Percentiles rank a stretch among this genome's conserved stretches.
These are phyloP conservation scores for Claviceps fusiformis DNA, from an alignment of 2,329 filamentous ascomycete genomes.

Conservation along the genomic window DNA sequence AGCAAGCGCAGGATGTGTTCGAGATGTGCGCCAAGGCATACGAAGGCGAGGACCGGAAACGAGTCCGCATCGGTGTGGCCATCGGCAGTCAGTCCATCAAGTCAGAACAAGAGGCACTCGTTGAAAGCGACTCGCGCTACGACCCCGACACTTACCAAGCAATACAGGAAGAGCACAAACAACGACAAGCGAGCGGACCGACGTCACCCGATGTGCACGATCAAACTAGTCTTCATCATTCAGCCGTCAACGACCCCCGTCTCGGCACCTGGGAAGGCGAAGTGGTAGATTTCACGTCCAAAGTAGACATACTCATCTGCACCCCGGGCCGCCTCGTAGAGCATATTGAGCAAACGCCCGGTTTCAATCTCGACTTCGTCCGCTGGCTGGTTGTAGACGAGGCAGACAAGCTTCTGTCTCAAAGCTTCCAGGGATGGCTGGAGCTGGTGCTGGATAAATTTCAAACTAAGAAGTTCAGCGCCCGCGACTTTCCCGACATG, in stretches of 20 bases:
- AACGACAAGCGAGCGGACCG: conserved; percentile 3
- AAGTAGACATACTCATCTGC: conserved; percentile 77
- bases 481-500: conserved; percentile 39
- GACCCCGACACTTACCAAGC: conserved; percentile 42
- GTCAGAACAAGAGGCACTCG: conserved; percentile 39
- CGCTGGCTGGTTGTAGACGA: conserved; percentile 90
- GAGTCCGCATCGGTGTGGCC: conserved; percentile 66
- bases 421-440: conserved; percentile 89
- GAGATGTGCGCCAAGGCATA: conserved; percentile 58
- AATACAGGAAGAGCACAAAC: conserved; percentile 13
- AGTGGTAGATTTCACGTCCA: conserved; percentile 51
- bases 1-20: conserved; percentile 68
- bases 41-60: conserved; percentile 41
- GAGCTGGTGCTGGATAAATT: conserved; percentile 54
- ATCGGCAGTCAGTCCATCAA: conserved; percentile 69
- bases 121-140: conserved; percentile 40
- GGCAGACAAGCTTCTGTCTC: conserved; percentile 79
- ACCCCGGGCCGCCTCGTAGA: conserved; percentile 88
- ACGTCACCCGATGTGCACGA: conserved; percentile 8
- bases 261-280: conserved; percentile 29
- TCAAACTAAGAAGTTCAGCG: conserved; percentile 32
- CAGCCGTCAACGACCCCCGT: conserved; percentile 14
- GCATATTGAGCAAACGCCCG: conserved; percentile 70
- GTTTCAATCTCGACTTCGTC: conserved; percentile 65
- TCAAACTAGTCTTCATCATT: conserved; percentile 6